Evolutionary conservation across 345 rosid species (phyloP), one percentile per base, ranked within the genome.

Genomic region (Syzygium aqueum): DNA sequence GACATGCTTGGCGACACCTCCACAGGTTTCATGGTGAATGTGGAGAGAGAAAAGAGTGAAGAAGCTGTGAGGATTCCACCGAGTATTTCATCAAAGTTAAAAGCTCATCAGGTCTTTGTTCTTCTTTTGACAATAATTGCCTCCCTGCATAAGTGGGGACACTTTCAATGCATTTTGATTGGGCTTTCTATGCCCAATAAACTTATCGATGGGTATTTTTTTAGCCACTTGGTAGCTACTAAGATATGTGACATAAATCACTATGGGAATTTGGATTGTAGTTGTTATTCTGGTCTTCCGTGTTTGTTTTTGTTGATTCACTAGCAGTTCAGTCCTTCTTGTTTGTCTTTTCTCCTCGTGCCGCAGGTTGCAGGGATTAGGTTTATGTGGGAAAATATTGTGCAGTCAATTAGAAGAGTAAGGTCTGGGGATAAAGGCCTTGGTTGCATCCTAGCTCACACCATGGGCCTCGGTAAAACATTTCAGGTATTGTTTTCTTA

Each of bases 381-480:
- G 89, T 98, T 98, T 92, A 92, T 98, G 94, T 98, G 99, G 99
- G 99, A 98, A 93, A 98, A 98, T 90, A 95, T 98, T 86, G 89
- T 96, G 86, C 99, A 98, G 92, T 95, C 99, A 88, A 92, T 95
- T 90, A 93, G 88, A 85, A 96, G 92, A 90, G 95, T 94, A 84
- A 98, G 91, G 92, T 95, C 97, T 84, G 99, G 99, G 84, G 99
- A 96, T 90, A 96, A 91, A 89, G 99, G 99, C 87, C 98, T 98
- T 84, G 99, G 99, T 65, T 98, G 99, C 93, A 98, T 98, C 92
- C 91, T 98, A 90, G 99, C 99, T 82, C 99, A 98, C 90, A 98
- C 97, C 85, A 98, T 98, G 99, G 99, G 99, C 88, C 97, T 98
- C 56, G 99, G 99, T 83, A 98, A 98, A 96, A 98, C 99, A 85